A percentile compares a stretch with the other conserved stretches of the same genome.
These are phyloP conservation scores for Phytophthora chlamydospora DNA, from an alignment of 352 stramenopile genomes.

Conservation along the genomic window DNA sequence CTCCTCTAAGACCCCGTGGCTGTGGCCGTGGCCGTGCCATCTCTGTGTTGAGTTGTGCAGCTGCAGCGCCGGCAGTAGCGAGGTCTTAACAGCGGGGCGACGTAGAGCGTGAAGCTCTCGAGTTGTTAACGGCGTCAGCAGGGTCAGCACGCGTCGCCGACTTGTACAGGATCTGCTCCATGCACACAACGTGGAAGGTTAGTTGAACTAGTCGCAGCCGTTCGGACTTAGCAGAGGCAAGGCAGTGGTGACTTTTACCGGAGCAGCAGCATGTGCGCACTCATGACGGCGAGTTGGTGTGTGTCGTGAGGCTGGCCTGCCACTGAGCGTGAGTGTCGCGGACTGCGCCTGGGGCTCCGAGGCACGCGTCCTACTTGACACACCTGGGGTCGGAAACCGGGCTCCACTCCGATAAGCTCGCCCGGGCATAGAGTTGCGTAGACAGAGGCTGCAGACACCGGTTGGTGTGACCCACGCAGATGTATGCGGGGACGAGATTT, in stretches of 20 bases:
- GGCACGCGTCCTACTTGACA: conserved; percentile 17
- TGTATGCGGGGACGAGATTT: neutral
- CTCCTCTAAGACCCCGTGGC: conserved; percentile 37
- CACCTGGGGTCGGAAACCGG: conserved; percentile 12
- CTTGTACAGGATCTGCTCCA: conserved; percentile 23
- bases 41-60: conserved; percentile 20
- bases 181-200: neutral
- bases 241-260: conserved; percentile 12
- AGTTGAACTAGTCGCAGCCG: conserved; percentile 14
- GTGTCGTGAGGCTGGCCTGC: conserved; percentile 8
- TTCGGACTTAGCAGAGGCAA: conserved; percentile 2
- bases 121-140: conserved; percentile 7
- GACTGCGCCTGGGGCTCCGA: conserved; percentile 16
- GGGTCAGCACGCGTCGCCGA: conserved; percentile 19
- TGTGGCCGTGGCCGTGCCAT: conserved; percentile 49
- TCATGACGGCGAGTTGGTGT: conserved; percentile 27
- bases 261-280: conserved; percentile 27
- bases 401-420: neutral
- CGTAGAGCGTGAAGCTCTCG: conserved; percentile 2
- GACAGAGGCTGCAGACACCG: conserved; percentile 10
- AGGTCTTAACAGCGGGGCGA: too few relatives aligned
- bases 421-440: conserved; percentile 20
- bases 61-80: neutral
- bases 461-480: conserved; percentile 1
- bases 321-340: conserved; percentile 3